Percentiles rank a stretch among this genome's conserved stretches.
phyloP scores from a whole-genome alignment of 805 yeast species.

The Vanderwaltozyma polyspora region DNA sequence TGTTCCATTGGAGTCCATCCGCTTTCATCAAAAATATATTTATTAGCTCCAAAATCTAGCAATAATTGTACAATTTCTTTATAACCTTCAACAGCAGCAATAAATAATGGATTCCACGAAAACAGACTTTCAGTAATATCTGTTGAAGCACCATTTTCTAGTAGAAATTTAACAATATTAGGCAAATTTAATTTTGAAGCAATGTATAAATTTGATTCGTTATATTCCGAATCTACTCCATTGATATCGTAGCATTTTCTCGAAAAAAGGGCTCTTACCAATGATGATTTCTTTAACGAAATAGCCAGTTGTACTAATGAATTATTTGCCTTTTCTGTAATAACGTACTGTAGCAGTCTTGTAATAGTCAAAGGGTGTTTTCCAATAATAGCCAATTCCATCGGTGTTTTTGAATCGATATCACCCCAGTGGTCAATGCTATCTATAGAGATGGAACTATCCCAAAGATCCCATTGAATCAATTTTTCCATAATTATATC shows the following conservation, averaged over 20 bases:
- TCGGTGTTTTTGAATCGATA: slow-evolving; percentile 67
- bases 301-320: slow-evolving; percentile 49
- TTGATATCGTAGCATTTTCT: slow-evolving; percentile 54
- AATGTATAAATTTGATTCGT: slow-evolving; percentile 75
- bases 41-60: slow-evolving; percentile 41
- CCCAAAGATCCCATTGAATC: slow-evolving; percentile 49
- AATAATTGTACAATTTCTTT: slow-evolving; percentile 44
- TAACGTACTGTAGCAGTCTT: slow-evolving; percentile 38
- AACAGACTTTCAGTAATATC: slow-evolving; percentile 68
- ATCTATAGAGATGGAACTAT: slow-evolving; percentile 40
- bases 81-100: slow-evolving; percentile 81
- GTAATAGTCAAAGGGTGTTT: slow-evolving; percentile 68
- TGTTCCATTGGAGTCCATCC: slow-evolving; percentile 99
- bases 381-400: slow-evolving; percentile 74
- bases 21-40: slow-evolving; percentile 55
- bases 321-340: slow-evolving; percentile 32
- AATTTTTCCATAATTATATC: slow-evolving; percentile 45
- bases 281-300: not conserved
- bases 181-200: slow-evolving; percentile 56
- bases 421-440: slow-evolving; percentile 50
- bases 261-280: slow-evolving; percentile 32
- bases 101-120: slow-evolving; percentile 91
- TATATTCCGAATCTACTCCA: slow-evolving; percentile 45
- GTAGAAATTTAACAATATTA: slow-evolving; percentile 42
- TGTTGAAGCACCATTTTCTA: slow-evolving; percentile 53